Evolutionary conservation across 2,329 filamentous ascomycete species (phyloP).

Genomic region (Zarea fungicola): DNA sequence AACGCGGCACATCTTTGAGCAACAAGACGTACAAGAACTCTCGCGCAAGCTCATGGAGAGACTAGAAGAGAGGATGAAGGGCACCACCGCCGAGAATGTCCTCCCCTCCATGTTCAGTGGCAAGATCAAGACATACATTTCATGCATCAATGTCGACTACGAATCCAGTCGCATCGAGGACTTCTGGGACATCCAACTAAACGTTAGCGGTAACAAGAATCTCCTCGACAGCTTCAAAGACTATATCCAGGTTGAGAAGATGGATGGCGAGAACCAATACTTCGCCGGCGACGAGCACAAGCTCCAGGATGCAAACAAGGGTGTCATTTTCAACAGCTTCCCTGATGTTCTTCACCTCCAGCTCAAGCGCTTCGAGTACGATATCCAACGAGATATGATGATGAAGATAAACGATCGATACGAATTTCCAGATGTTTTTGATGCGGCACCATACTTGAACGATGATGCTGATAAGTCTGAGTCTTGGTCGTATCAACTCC

Average conservation of each 20-base stretch:
- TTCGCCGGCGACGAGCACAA: conserved; percentile 86
- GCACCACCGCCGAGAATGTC: conserved; percentile 83
- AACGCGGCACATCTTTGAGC: conserved; percentile 94
- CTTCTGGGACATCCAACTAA: conserved; percentile 98
- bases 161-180: conserved; percentile 94
- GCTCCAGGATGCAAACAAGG: conserved; percentile 94
- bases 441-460: conserved; percentile 81
- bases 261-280: conserved; percentile 98
- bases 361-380: conserved; percentile 96
- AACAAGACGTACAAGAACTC: conserved; percentile 96
- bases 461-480: conserved; percentile 83
- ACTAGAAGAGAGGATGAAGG: conserved; percentile 97
- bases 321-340: conserved; percentile 94
- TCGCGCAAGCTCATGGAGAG: conserved; percentile 96
- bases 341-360: conserved; percentile 92
- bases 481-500: conserved; percentile 84
- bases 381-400: conserved; percentile 92
- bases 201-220: conserved; percentile 89
- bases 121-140: conserved; percentile 98
- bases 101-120: conserved; percentile 90
- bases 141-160: conserved; percentile 96
- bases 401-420: conserved; percentile 97
- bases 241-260: conserved; percentile 92
- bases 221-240: conserved; percentile 92
- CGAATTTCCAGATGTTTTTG: conserved; percentile 79